These are phyloP conservation scores for Alliaria petiolata DNA, from an alignment of 345 rosid species.

Conservation along the genomic window DNA sequence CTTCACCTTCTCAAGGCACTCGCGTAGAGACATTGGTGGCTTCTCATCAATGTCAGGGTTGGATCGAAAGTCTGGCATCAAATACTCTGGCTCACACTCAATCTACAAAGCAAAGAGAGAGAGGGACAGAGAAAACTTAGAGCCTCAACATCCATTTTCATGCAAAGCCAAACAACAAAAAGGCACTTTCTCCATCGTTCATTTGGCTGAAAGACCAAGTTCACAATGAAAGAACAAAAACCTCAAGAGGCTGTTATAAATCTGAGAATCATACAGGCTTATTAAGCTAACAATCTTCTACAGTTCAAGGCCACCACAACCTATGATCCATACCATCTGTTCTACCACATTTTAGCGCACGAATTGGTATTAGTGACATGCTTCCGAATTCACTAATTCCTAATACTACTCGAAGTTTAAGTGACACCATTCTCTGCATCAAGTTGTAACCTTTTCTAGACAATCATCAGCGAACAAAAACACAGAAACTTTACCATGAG, in stretches of 20 bases:
- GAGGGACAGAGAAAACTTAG: background rate
- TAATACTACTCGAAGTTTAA: background rate
- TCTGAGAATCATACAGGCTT: background rate
- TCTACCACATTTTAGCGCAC: background rate
- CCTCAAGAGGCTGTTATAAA: background rate
- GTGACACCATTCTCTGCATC: background rate
- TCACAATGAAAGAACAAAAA: constrained; percentile 8
- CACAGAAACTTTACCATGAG: constrained; percentile 37
- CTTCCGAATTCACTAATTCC: background rate
- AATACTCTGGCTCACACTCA: constrained; percentile 85
- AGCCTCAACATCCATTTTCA: background rate
- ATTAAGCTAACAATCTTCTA: background rate
- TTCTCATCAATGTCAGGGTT: constrained; percentile 92
- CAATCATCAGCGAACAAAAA: background rate
- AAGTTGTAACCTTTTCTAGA: background rate
- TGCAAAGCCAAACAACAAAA: constrained; percentile 2
- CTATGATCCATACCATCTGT: background rate
- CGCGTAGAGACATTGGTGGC: constrained; percentile 77
- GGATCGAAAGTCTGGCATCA: constrained; percentile 68
- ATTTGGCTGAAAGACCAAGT: too few species aligned
- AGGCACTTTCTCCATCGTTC: background rate
- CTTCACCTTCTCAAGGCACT: constrained; percentile 82
- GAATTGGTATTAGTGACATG: too few species aligned
- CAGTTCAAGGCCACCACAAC: background rate
- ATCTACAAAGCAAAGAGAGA: constrained; percentile 43